Evolutionary conservation across 73 alveolate species (phyloP), one percentile per base, ranked within the genome.

Genomic region (Urostyla sp.): DNA sequence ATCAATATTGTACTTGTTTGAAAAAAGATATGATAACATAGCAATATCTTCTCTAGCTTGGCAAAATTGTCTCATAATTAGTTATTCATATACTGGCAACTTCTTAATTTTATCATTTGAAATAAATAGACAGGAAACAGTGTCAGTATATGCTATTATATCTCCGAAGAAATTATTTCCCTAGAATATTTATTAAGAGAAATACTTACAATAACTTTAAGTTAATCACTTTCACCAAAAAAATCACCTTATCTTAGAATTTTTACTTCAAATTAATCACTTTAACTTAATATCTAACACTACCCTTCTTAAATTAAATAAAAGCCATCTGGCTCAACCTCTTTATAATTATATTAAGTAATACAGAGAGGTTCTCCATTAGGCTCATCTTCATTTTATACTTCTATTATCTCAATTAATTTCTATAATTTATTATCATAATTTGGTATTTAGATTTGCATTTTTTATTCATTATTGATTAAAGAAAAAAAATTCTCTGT

Each of bases 81-180:
- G 31, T 60, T 73, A 30, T 44, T 73, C 85, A 35, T 50, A 73
- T 15, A 73, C 72, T 28, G 85, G 85, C 1, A 73, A 52, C 74
- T 73, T 73, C 60, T 73, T 51, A 32, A 73, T 52, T 20, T 73
- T 73, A 21, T 37, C 61, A 31, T 49, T 35, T 21, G 72, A 50
- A 4, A 73, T 73, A 23, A 50, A 73, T 3, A 10, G 26, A 13
- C 49, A 50, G 4, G 58, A 34, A 11, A 46, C 63, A 8, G 21
- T 1, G 2, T 69, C 83, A 6, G 67, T 7, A 1, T 28, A 20
- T 0, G 57, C 85, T 23, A 44, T 34, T 2, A 73, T 53, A 37
- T 73, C 85, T 11, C 85, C 85, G 40, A 21, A 73, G 60, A 34
- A 73, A 16, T 55, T 10, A 73, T 73, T 31, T n/a, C 85, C 85